Evolutionary conservation across 192 early-diverging fungal species (phyloP).

Genomic region (Backusella luteola): DNA sequence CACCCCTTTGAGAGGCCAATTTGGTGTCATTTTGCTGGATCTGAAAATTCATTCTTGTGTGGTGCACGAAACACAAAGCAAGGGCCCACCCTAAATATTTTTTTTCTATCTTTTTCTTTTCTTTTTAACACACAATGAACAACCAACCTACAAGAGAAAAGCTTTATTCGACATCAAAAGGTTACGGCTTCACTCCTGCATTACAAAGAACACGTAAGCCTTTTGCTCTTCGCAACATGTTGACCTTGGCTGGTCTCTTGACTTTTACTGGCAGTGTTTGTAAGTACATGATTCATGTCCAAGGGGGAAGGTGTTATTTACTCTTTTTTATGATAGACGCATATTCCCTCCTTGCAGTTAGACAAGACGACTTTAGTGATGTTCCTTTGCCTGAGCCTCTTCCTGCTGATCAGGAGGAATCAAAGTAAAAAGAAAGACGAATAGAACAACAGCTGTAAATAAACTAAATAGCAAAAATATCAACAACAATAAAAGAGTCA

Average conservation of each 20-base stretch:
- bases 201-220: conserved; percentile 55
- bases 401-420: conserved; percentile 24
- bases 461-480: not conserved
- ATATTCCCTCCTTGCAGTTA: conserved; percentile 72
- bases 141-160: conserved; percentile 28
- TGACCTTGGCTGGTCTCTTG: conserved; percentile 49
- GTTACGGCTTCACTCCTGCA: conserved; percentile 52
- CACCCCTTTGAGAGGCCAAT: too few relatives aligned
- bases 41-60: too few relatives aligned
- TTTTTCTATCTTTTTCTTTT: not conserved
- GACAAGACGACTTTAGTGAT: conserved; percentile 78
- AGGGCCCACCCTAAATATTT: not conserved
- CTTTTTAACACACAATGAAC: not conserved
- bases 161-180: conserved; percentile 34
- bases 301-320: not conserved
- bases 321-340: conserved; percentile 42
- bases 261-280: conserved; percentile 53
- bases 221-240: conserved; percentile 45
- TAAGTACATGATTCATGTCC: conserved; percentile 27
- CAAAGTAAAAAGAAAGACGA: not conserved
- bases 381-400: conserved; percentile 55
- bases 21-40: too few relatives aligned
- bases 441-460: not conserved
- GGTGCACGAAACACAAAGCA: not conserved
- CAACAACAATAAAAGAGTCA: not conserved